Evolutionary conservation across 2,329 filamentous ascomycete species (phyloP).

Genomic region (Fusarium tupiense): DNA sequence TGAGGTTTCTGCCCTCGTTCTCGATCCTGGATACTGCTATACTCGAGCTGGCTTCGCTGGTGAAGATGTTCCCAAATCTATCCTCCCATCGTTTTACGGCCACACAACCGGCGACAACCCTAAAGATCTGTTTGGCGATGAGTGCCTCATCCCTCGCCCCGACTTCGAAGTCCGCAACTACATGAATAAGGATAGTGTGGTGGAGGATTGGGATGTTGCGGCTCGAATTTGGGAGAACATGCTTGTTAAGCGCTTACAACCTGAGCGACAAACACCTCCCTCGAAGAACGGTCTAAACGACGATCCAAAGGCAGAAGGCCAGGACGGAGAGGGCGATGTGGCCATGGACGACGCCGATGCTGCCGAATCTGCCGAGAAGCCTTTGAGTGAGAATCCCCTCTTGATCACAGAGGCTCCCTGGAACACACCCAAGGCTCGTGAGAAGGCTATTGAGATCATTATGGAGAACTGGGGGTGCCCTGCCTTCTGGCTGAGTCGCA

Average conservation of each 20-base stretch:
- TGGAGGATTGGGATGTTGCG: constrained; percentile 96
- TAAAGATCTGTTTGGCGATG: constrained; percentile 84
- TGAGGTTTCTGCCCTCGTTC: constrained; percentile 95
- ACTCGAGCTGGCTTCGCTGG: constrained; percentile 96
- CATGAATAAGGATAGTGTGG: constrained; percentile 86
- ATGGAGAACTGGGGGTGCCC: constrained; percentile 98
- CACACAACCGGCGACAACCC: constrained; percentile 58
- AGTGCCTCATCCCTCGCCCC: constrained; percentile 80
- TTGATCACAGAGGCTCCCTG: constrained; percentile 94
- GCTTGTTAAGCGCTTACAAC: constrained; percentile 88
- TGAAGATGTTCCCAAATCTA: constrained; percentile 95
- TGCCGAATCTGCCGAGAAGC: constrained; percentile 71
- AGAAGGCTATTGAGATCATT: constrained; percentile 94
- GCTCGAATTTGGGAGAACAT: constrained; percentile 92
- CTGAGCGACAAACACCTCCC: constrained; percentile 74
- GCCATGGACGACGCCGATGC: constrained; percentile 62
- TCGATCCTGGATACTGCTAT: constrained; percentile 92
- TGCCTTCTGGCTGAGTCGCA: constrained; percentile 92
- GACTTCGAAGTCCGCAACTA: constrained; percentile 90
- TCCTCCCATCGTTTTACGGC: constrained; percentile 91
- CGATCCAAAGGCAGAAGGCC: constrained; percentile 63
- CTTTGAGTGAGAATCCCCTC: constrained; percentile 87
- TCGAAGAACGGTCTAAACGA: constrained; percentile 84
- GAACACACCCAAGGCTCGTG: constrained; percentile 87
- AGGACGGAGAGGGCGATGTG: constrained; percentile 70